Conservation (phyloP, 495 filamentous ascomycete genomes). For the Staphylotrichum tortipilum region DNA sequence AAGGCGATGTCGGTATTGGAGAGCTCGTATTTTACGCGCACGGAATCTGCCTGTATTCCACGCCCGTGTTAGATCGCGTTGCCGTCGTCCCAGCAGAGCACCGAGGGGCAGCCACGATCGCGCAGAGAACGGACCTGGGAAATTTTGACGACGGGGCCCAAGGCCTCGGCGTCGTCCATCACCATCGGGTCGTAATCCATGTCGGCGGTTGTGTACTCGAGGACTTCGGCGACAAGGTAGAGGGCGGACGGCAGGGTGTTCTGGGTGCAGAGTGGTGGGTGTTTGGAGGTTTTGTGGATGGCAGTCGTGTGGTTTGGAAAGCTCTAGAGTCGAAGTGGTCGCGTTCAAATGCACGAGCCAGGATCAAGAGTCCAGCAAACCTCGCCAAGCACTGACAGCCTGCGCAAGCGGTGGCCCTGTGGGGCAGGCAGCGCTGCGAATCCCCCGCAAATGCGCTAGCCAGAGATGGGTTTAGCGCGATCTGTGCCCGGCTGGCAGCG, state of each 20-base stretch:
- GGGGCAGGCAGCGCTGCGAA: too few species aligned
- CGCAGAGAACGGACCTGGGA: slow-evolving; percentile 47
- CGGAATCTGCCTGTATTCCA: slow-evolving; percentile 49
- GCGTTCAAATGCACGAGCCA: too few species aligned
- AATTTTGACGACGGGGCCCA: slow-evolving; percentile 60
- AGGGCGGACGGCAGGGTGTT: too few species aligned
- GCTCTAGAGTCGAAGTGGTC: too few species aligned
- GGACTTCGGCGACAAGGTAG: not conserved
- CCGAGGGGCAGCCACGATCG: not conserved
- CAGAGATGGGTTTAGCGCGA: not conserved
- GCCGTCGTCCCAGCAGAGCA: not conserved
- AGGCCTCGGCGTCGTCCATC: too few species aligned
- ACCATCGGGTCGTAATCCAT: slow-evolving; percentile 56
- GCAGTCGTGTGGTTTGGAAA: too few species aligned
- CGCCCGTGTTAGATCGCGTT: slow-evolving; percentile 6
- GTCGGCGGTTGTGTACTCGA: slow-evolving; percentile 7
- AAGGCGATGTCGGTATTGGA: slow-evolving; percentile 74
- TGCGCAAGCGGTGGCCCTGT: too few species aligned
- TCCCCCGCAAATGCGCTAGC: not conserved
- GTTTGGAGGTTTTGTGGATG: too few species aligned
- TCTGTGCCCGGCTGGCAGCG: too few species aligned
- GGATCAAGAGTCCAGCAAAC: too few species aligned
- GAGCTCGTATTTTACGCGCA: slow-evolving; percentile 74
- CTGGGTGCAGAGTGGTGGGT: too few species aligned
- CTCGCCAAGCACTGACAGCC: too few species aligned